phyloP scores from a whole-genome alignment of 2,329 filamentous ascomycete species.

The Claviceps capensis region DNA sequence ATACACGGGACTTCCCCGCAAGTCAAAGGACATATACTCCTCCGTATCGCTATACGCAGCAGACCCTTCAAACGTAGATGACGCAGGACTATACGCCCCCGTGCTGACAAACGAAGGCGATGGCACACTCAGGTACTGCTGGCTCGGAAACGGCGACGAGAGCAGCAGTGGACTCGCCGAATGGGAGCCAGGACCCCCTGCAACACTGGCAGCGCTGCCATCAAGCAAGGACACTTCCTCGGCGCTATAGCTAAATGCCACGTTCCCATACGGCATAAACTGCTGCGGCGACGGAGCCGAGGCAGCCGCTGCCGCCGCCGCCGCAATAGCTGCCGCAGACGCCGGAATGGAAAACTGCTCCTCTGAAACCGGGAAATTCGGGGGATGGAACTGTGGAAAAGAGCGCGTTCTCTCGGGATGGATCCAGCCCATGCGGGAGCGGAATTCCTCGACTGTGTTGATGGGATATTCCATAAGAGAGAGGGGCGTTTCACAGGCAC shows the following conservation, averaged over 20 bases:
- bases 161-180: constrained; percentile 41
- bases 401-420: constrained; percentile 45
- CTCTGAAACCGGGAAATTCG: constrained; percentile 34
- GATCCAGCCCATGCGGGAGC: constrained; percentile 53
- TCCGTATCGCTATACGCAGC: constrained; percentile 49
- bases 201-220: constrained; percentile 29
- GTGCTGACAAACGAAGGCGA: constrained; percentile 42
- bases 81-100: constrained; percentile 47
- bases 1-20: constrained; percentile 23
- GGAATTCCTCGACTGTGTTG: constrained; percentile 55
- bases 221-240: constrained; percentile 43
- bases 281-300: constrained; percentile 20
- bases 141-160: constrained; percentile 39
- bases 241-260: constrained; percentile 49
- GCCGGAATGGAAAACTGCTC: constrained; percentile 27
- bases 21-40: constrained; percentile 37
- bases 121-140: constrained; percentile 50
- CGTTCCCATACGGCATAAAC: constrained; percentile 41
- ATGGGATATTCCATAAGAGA: constrained; percentile 61
- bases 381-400: constrained; percentile 45
- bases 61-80: constrained; percentile 49
- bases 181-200: constrained; percentile 23
- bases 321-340: background rate
- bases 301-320: background rate
- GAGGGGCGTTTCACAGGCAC: constrained; percentile 38